Evolutionary conservation across 768 basidiomycete species (phyloP), one percentile per base, ranked within the genome.

Genomic region (Termitomyces sp.): DNA sequence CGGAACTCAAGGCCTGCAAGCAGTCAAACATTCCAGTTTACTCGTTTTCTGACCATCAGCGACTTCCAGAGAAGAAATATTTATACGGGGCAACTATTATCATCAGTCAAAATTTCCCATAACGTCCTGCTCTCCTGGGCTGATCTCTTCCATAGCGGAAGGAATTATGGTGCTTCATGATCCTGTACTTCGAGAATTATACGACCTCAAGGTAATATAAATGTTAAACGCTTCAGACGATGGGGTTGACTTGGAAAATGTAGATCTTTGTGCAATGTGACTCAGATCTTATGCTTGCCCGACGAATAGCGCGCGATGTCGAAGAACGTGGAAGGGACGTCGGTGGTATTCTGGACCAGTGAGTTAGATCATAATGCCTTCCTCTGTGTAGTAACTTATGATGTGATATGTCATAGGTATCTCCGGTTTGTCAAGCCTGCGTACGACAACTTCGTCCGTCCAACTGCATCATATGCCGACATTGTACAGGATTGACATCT

Each of bases 231-330:
- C 36, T 31, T 50, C 14, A 11, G 36, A 15, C 36, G 1, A 10
- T 9, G 40, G 17, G 17, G 7, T 29, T 43, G n/a, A 51, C 42
- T 20, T 29, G 14, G 17, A 34, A 3, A 40, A 25, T 36, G 15
- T 7, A 92, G 89, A 80, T 95, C 4, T 95, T 93, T 64, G 94
- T 95, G 7, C 92, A 96, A 78, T 92, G 90, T 61, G 95, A 98
- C 71, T 89, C 95, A 8, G 97, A 99, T 72, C 77, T 98, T 25
- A 99, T 99, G 97, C 87, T 99, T 52, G 94, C 96, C 1, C 86
- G 97, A 60, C 86, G 97, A 43, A 89, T 99, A 57, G 81, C 85
- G 64, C 82, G 97, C 58, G 97, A 98, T 68, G 84, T 92, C 17
- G 83, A 86, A 67, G 95, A 99, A 72, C 84, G 97, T 49, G 93